Evolutionary conservation across 2,329 filamentous ascomycete species (phyloP).

Genomic region (Ilyonectria destructans): DNA sequence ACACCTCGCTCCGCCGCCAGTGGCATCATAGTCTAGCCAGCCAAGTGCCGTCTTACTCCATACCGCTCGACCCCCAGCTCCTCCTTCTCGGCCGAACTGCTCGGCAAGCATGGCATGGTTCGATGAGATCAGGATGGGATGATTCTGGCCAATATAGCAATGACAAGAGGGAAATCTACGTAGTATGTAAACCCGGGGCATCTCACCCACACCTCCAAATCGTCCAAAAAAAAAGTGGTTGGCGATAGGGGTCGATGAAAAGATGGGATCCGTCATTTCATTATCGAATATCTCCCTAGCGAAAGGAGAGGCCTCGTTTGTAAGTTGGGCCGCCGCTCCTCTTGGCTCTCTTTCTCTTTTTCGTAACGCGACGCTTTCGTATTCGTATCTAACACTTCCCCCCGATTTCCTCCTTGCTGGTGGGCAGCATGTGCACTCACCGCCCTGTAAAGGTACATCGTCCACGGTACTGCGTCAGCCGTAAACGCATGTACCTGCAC

Average conservation of each 20-base stretch:
- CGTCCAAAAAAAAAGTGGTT: conserved; percentile 7
- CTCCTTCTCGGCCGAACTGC: conserved; percentile 15
- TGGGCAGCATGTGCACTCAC: conserved; percentile 39
- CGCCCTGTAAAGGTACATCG: conserved; percentile 36
- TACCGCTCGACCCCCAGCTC: conserved; percentile 7
- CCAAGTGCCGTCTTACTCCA: conserved; percentile 16
- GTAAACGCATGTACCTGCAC: conserved; percentile 16
- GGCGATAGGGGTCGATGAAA: neutral
- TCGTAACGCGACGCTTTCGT: conserved; percentile 50
- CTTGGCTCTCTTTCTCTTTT: conserved; percentile 34
- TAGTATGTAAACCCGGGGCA: conserved; percentile 18
- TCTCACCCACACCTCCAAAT: conserved; percentile 28
- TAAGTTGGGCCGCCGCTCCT: conserved; percentile 10
- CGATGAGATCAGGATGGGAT: conserved; percentile 30
- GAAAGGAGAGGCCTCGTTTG: conserved; percentile 13
- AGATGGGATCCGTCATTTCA: conserved; percentile 8
- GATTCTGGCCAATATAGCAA: conserved; percentile 23
- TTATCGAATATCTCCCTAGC: neutral
- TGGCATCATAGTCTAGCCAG: conserved; percentile 28
- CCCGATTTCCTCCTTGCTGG: conserved; percentile 38
- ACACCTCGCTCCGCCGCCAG: conserved; percentile 4
- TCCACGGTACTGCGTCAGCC: neutral
- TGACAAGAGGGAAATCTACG: conserved; percentile 16
- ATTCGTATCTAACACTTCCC: conserved; percentile 48
- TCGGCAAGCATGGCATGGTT: conserved; percentile 21